Evolutionary conservation across 129 eudicot genomes (phyloP).

Genomic region (Chrysanthemum lavandulifolium): DNA sequence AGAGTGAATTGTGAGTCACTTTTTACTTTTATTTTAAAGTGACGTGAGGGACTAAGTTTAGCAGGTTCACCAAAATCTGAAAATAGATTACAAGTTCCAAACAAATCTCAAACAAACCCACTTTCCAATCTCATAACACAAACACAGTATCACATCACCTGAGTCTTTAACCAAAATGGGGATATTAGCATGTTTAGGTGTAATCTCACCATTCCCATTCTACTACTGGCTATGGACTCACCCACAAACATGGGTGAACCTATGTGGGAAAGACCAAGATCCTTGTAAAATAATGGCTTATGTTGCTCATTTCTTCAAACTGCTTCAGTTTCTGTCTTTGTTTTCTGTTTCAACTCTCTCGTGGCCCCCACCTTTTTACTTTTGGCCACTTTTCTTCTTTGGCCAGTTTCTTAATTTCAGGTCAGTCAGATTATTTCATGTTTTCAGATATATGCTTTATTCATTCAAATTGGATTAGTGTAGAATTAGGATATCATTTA

Average conservation of each 20-base stretch:
- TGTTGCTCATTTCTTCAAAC: slow-evolving; percentile 66
- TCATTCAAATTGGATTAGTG: too few species aligned
- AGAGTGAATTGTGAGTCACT: too few species aligned
- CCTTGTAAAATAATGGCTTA: slow-evolving; percentile 74
- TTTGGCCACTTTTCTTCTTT: slow-evolving; percentile 78
- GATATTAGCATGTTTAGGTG: slow-evolving; percentile 66
- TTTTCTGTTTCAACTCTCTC: slow-evolving; percentile 74
- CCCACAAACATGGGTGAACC: slow-evolving; percentile 81
- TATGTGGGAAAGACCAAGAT: slow-evolving; percentile 68
- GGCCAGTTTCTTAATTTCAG: slow-evolving; percentile 98
- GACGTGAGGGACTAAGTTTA: too few species aligned
- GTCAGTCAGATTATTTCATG: slow-evolving; percentile 20
- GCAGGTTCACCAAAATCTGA: too few species aligned
- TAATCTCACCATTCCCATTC: slow-evolving; percentile 74
- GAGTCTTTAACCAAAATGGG: slow-evolving; percentile 44
- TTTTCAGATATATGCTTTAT: too few species aligned
- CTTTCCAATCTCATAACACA: too few species aligned
- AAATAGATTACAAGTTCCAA: too few species aligned
- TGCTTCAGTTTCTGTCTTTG: slow-evolving; percentile 71
- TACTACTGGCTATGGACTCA: slow-evolving; percentile 79
- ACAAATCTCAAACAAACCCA: too few species aligned
- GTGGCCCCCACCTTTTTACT: slow-evolving; percentile 92
- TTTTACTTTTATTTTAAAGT: too few species aligned
- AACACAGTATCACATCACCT: too few species aligned
- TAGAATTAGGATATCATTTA: too few species aligned